These are phyloP conservation scores for Penicillium simplicissimum DNA, from an alignment of 495 filamentous ascomycete genomes.

Conservation along the genomic window DNA sequence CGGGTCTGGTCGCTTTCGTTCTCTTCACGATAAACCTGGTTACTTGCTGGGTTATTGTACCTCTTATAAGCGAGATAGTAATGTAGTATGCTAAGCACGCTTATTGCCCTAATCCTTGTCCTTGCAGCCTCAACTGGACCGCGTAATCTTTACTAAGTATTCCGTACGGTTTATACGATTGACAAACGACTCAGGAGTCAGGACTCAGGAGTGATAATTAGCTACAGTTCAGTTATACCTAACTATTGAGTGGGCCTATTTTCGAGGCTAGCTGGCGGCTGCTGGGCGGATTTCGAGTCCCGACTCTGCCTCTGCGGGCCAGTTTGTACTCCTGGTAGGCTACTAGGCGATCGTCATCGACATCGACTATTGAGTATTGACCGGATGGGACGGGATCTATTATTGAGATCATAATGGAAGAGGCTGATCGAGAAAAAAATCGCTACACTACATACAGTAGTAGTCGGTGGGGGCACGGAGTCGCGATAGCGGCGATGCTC, in stretches of 20 bases:
- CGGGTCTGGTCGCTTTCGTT: not conserved
- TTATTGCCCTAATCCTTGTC: not conserved
- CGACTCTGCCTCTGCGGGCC: not conserved
- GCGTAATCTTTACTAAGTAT: not conserved
- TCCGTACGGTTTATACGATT: not conserved
- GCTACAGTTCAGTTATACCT: not conserved
- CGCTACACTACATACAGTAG: too few relatives aligned
- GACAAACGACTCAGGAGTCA: not conserved
- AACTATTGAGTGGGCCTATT: not conserved
- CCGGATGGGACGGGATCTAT: not conserved
- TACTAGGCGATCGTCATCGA: constrained; percentile 3
- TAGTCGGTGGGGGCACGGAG: not conserved
- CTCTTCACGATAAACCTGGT: not conserved
- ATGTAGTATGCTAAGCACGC: not conserved
- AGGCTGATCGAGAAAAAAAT: not conserved
- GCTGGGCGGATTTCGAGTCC: not conserved
- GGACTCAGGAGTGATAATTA: too few relatives aligned
- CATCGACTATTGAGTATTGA: not conserved
- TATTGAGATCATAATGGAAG: not conserved
- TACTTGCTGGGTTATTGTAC: not conserved
- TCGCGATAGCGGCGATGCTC: not conserved
- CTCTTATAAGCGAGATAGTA: not conserved
- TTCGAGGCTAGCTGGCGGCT: not conserved
- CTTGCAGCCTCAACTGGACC: not conserved
- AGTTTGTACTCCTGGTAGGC: not conserved